Percentiles rank a stretch among this genome's conserved stretches.
Conservation (phyloP, 495 filamentous ascomycete species). For the Achaetomiella virescens region DNA sequence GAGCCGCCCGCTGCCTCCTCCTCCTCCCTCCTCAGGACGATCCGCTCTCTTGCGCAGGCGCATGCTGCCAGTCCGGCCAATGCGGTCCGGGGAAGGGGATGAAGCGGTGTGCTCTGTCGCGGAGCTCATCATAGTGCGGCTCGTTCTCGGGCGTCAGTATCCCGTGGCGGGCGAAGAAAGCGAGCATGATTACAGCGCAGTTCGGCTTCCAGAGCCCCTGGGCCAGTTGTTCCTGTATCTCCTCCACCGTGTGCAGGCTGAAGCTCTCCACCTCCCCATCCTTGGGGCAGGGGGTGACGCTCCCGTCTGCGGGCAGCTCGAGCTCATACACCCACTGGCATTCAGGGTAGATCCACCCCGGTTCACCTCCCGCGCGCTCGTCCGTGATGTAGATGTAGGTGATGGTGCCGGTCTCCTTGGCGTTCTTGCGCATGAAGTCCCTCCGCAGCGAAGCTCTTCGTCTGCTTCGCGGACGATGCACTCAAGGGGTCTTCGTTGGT, state of each 20-base stretch:
- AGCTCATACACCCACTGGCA: slow-evolving; percentile 89
- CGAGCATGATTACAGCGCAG: slow-evolving; percentile 72
- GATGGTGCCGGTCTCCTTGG: slow-evolving; percentile 58
- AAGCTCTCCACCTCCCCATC: slow-evolving; percentile 90
- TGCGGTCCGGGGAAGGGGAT: slow-evolving; percentile 71
- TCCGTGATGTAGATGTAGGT: slow-evolving; percentile 84
- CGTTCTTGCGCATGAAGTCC: slow-evolving; percentile 53
- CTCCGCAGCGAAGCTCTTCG: slow-evolving; percentile 83
- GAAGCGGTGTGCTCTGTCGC: slow-evolving; percentile 66
- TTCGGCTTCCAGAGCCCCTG: slow-evolving; percentile 88
- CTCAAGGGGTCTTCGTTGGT: slow-evolving; percentile 71
- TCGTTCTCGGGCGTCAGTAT: slow-evolving; percentile 79
- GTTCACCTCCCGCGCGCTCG: slow-evolving; percentile 72
- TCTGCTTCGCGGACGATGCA: slow-evolving; percentile 77
- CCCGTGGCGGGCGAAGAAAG: slow-evolving; percentile 87
- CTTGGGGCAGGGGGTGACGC: slow-evolving; percentile 60
- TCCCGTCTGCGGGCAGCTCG: slow-evolving; percentile 55
- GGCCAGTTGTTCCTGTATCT: slow-evolving; percentile 64
- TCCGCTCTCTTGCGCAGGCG: slow-evolving; percentile 1
- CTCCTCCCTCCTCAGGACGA: not conserved
- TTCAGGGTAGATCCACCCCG: slow-evolving; percentile 83
- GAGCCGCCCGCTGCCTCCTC: slow-evolving; percentile 1
- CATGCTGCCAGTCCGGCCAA: slow-evolving; percentile 30
- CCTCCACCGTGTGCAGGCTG: slow-evolving; percentile 63
- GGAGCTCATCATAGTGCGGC: slow-evolving; percentile 71